These are phyloP conservation scores for Saturnispora bothae DNA, from an alignment of 805 yeast species.

Conservation along the genomic window DNA sequence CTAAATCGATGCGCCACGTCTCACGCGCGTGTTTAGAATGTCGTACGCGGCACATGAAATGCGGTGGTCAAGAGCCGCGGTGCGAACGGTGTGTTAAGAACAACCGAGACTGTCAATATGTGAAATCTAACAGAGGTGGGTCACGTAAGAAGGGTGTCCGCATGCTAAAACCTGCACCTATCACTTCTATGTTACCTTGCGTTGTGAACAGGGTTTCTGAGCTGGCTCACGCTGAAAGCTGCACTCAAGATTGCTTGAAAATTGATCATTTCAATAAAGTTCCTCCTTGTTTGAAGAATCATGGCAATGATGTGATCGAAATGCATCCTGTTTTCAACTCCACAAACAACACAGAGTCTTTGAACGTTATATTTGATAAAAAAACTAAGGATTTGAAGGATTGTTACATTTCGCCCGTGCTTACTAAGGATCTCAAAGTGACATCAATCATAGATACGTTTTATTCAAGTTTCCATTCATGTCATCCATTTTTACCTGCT, in stretches of 20 bases:
- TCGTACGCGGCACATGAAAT: slow-evolving; percentile 39
- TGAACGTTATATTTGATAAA: slow-evolving; percentile 21
- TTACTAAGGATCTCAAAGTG: slow-evolving; percentile 20
- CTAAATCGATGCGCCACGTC: slow-evolving; percentile 34
- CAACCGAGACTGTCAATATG: slow-evolving; percentile 34
- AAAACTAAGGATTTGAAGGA: slow-evolving; percentile 13
- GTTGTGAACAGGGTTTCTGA: slow-evolving; percentile 19
- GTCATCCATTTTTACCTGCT: slow-evolving; percentile 41
- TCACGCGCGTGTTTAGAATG: slow-evolving; percentile 43
- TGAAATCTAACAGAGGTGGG: slow-evolving; percentile 44
- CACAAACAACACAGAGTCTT: slow-evolving; percentile 20
- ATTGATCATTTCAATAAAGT: slow-evolving; percentile 19
- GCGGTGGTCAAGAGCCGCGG: slow-evolving; percentile 37
- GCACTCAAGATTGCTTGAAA: slow-evolving; percentile 22
- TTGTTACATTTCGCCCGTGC: slow-evolving; percentile 23
- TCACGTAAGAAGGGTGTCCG: slow-evolving; percentile 38
- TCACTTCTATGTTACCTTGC: slow-evolving; percentile 20
- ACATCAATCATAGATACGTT: slow-evolving; percentile 23
- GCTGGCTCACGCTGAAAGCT: slow-evolving; percentile 14
- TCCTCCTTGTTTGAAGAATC: slow-evolving; percentile 23
- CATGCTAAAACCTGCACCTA: background rate
- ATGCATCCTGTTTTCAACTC: slow-evolving; percentile 25
- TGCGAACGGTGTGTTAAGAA: slow-evolving; percentile 33
- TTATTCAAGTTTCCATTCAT: slow-evolving; percentile 29
- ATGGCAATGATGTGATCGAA: slow-evolving; percentile 9